A percentile compares a stretch with the other conserved stretches of the same genome.
These are phyloP conservation scores for Albifimbria verrucaria DNA, from an alignment of 2,329 filamentous ascomycete species.

Conservation along the genomic window DNA sequence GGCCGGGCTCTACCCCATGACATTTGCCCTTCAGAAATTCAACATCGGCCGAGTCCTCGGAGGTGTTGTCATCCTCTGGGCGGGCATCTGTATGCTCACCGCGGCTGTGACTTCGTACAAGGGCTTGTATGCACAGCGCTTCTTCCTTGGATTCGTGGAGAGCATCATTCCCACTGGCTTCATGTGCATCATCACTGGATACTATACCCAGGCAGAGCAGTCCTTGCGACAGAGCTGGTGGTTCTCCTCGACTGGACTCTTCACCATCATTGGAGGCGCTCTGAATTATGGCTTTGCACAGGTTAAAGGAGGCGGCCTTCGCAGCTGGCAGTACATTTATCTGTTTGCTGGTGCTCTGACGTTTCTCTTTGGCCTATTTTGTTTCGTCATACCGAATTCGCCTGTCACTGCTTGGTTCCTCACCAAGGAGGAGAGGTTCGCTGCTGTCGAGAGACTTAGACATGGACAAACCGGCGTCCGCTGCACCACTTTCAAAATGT, in stretches of 20 bases:
- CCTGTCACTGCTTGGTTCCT: conserved; percentile 69
- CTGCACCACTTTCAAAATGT: conserved; percentile 56
- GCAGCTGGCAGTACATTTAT: conserved; percentile 70
- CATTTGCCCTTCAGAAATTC: conserved; percentile 67
- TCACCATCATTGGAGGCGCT: conserved; percentile 60
- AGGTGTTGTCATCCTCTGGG: conserved; percentile 62
- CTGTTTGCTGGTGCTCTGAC: conserved; percentile 62
- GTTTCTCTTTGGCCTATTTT: conserved; percentile 61
- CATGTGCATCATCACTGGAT: conserved; percentile 60
- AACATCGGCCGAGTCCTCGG: conserved; percentile 63
- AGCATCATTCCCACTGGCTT: conserved; percentile 64
- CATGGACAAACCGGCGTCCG: conserved; percentile 61
- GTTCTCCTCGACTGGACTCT: conserved; percentile 59
- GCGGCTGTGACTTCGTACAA: conserved; percentile 61
- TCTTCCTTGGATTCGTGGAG: conserved; percentile 62
- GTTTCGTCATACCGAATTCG: conserved; percentile 63
- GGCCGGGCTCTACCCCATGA: conserved; percentile 70
- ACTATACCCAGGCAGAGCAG: conserved; percentile 65
- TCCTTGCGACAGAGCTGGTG: conserved; percentile 63
- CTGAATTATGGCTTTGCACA: conserved; percentile 68
- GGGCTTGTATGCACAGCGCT: conserved; percentile 64
- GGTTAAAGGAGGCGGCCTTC: conserved; percentile 50
- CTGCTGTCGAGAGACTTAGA: conserved; percentile 61
- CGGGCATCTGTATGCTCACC: conserved; percentile 63
- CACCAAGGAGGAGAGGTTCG: conserved; percentile 56